These are phyloP conservation scores for Filobasidium wieringae DNA, from an alignment of 768 basidiomycete genomes.

Conservation along the genomic window DNA sequence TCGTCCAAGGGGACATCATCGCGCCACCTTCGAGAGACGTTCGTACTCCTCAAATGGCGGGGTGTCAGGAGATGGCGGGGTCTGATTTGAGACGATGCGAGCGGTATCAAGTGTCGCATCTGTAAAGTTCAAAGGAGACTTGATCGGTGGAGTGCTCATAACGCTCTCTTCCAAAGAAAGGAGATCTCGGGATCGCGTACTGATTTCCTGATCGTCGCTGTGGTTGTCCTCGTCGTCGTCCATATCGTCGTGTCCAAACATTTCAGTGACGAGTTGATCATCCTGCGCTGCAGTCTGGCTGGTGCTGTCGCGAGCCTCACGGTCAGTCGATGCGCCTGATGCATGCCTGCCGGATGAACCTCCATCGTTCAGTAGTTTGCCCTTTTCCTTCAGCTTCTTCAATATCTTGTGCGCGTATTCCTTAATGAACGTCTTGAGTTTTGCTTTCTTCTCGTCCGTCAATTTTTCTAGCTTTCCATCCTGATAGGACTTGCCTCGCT, in stretches of 20 bases:
- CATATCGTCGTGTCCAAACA: conserved; percentile 9
- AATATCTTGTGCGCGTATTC: conserved; percentile 73
- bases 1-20: too few species aligned
- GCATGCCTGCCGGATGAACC: neutral
- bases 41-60: neutral
- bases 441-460: conserved; percentile 70
- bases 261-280: neutral
- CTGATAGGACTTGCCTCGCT: conserved; percentile 68
- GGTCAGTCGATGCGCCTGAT: neutral
- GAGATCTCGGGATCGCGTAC: neutral
- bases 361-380: conserved; percentile 16
- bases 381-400: conserved; percentile 31
- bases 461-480: conserved; percentile 62
- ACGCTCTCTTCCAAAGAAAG: neutral
- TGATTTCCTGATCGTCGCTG: neutral
- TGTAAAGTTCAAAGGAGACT: neutral
- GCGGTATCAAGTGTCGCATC: neutral
- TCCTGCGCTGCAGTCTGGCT: neutral
- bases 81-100: neutral
- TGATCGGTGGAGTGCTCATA: neutral
- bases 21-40: neutral
- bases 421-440: conserved; percentile 88
- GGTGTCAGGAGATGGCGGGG: neutral
- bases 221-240: conserved; percentile 10
- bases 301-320: neutral